phyloP scores from a whole-genome alignment of 768 basidiomycete genomes.

The Trametopsis cervina region DNA sequence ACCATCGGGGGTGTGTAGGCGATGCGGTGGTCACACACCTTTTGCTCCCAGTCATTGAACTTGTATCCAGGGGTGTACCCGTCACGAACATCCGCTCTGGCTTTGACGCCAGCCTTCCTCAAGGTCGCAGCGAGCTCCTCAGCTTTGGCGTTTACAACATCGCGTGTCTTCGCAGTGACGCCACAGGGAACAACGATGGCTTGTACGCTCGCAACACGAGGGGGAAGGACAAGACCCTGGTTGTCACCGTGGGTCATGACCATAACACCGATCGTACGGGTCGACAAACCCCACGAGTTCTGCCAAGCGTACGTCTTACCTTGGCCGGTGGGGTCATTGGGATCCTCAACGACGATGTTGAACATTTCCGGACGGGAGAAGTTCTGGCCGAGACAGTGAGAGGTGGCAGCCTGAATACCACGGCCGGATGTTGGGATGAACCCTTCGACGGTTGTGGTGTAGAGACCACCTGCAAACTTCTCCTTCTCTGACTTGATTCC shows the following conservation, averaged over 20 bases:
- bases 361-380: conserved; percentile 97
- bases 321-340: conserved; percentile 59
- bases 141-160: conserved; percentile 69
- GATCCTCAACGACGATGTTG: conserved; percentile 95
- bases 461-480: conserved; percentile 96
- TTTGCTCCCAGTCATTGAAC: conserved; percentile 99
- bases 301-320: conserved; percentile 89
- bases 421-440: conserved; percentile 97
- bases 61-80: conserved; percentile 98
- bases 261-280: conserved; percentile 97
- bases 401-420: conserved; percentile 97
- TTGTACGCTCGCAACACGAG: conserved; percentile 90
- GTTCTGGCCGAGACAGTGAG: conserved; percentile 97
- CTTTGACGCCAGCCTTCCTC: conserved; percentile 66
- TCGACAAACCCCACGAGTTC: conserved; percentile 97
- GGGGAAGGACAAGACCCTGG: conserved; percentile 95
- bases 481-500: conserved; percentile 99
- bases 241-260: conserved; percentile 99
- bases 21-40: conserved; percentile 41
- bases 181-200: conserved; percentile 91
- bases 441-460: conserved; percentile 97
- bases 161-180: conserved; percentile 79
- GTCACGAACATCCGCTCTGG: conserved; percentile 88
- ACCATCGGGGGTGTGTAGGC: neutral
- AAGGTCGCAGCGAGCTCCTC: conserved; percentile 70